Evolutionary conservation across 257 asterid genomes (phyloP).

Genomic region (Nicotiana undulata): DNA sequence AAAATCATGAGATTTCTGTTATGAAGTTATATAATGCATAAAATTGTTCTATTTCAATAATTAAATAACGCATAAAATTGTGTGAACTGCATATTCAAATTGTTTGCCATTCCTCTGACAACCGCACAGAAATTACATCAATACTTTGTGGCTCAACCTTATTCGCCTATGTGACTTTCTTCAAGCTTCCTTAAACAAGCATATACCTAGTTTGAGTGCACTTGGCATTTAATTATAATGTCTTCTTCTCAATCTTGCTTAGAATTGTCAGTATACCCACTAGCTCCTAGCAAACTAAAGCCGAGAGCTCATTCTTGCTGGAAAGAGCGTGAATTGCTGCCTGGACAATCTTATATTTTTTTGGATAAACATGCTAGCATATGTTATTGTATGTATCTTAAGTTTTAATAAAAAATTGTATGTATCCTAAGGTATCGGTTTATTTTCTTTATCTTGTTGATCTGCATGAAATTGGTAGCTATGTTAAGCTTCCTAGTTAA

Average conservation of each 20-base stretch:
- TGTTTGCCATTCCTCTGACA: not conserved
- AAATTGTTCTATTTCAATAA: not conserved
- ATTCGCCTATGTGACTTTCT: not conserved
- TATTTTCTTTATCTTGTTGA: not conserved
- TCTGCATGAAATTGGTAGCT: not conserved
- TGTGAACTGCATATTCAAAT: not conserved
- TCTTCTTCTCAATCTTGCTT: not conserved
- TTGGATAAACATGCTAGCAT: not conserved
- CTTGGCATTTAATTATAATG: not conserved
- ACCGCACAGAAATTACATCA: not conserved
- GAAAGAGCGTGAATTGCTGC: not conserved
- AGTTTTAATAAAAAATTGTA: not conserved
- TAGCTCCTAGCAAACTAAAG: not conserved
- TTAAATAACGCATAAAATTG: not conserved
- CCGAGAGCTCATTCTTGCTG: not conserved
- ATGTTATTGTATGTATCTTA: not conserved
- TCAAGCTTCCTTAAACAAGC: not conserved
- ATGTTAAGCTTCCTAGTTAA: not conserved
- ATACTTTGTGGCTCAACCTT: not conserved
- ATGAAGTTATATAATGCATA: not conserved
- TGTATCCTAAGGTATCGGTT: not conserved
- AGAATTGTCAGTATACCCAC: not conserved
- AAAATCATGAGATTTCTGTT: not conserved
- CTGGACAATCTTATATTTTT: not conserved
- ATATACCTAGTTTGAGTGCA: not conserved